Percentiles rank a stretch among this genome's conserved stretches.
Conservation (phyloP, 768 basidiomycete species). For the Chlorophyllum brunneum region DNA sequence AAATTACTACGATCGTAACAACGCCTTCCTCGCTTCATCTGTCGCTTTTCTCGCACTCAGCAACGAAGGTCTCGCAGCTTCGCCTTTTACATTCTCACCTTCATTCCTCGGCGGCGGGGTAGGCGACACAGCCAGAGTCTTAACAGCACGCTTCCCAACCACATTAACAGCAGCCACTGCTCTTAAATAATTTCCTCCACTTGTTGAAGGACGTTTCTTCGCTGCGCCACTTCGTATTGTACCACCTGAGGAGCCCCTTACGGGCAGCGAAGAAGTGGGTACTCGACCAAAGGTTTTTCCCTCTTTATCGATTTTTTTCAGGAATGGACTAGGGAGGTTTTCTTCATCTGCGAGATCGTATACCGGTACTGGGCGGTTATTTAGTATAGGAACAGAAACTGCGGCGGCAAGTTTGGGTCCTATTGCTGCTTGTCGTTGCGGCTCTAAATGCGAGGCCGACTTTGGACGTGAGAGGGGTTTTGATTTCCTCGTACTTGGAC, state of each 20-base stretch:
- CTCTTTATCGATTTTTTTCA: constrained; percentile 41
- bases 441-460: not conserved
- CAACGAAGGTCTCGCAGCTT: constrained; percentile 34
- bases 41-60: constrained; percentile 43
- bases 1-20: constrained; percentile 29
- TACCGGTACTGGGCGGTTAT: constrained; percentile 33
- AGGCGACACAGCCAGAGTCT: constrained; percentile 2
- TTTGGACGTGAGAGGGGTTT: constrained; percentile 15
- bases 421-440: constrained; percentile 4
- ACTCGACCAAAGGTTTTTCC: not conserved
- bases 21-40: constrained; percentile 49
- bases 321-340: constrained; percentile 81
- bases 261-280: not conserved
- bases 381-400: constrained; percentile 23
- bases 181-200: constrained; percentile 51
- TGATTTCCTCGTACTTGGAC: constrained; percentile 40
- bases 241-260: constrained; percentile 10
- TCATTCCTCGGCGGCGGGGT: constrained; percentile 4
- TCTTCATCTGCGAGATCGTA: constrained; percentile 79
- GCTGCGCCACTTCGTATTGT: constrained; percentile 7
- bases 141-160: constrained; percentile 27
- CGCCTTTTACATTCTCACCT: constrained; percentile 16
- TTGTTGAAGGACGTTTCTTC: constrained; percentile 40
- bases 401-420: not conserved
- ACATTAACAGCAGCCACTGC: constrained; percentile 60